Evolutionary conservation across 306 rosid species (phyloP).

Genomic region (Sphenostylis stenocarpa): DNA sequence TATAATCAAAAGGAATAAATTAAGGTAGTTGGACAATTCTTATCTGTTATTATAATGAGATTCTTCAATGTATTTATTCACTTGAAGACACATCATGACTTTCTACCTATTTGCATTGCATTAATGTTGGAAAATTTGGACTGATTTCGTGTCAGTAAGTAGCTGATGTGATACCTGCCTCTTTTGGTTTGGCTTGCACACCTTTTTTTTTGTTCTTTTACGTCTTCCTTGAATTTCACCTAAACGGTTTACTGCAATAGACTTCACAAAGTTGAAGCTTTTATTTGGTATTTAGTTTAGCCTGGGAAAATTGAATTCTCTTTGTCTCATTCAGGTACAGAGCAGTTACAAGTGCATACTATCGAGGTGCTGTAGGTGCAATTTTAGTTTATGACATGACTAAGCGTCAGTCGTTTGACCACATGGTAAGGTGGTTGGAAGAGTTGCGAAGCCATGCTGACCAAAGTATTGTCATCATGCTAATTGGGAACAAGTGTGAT

Average conservation of each 20-base stretch:
- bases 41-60: too few species aligned
- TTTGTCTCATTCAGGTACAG: slow-evolving; percentile 53
- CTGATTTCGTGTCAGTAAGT: too few species aligned
- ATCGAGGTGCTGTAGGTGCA: slow-evolving; percentile 93
- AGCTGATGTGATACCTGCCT: too few species aligned
- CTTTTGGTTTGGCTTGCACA: neutral
- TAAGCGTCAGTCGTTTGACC: slow-evolving; percentile 86
- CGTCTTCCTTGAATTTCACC: neutral
- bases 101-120: too few species aligned
- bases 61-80: too few species aligned
- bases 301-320: neutral
- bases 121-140: too few species aligned
- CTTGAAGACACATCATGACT: too few species aligned
- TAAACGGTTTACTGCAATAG: neutral
- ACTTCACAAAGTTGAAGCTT: neutral
- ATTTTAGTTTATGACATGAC: slow-evolving; percentile 90
- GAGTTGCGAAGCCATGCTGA: slow-evolving; percentile 85
- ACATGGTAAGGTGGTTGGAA: slow-evolving; percentile 89
- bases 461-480: slow-evolving; percentile 74
- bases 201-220: neutral
- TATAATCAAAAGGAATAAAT: too few species aligned
- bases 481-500: slow-evolving; percentile 89
- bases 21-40: too few species aligned
- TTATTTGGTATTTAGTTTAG: neutral
- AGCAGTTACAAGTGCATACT: slow-evolving; percentile 94